Base-by-base conservation (phyloP, 225 moss, liverwort and hornwort species). In the Antitrichia curtipendula region DNA sequence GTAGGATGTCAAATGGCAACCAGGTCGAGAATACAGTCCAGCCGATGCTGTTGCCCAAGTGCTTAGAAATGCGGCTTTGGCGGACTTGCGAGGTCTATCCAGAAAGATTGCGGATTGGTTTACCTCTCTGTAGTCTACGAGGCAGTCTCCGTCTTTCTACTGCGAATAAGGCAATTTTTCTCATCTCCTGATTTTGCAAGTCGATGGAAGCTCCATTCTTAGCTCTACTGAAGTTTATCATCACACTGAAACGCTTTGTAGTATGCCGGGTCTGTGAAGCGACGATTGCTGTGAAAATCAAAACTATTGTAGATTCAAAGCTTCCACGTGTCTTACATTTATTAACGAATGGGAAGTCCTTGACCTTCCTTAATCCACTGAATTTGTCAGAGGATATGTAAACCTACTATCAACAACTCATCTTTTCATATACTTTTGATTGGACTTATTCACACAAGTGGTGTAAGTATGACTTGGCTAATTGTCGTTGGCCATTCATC, bases 21-120 rank as follows among this genome's bases (percentile, higher is more conserved):
- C 93, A 19, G 97, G 98, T 31, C 91, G 91, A 78, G 94, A 95
- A 54, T 98, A 97, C 66, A 85, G 92, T 62, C 97, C 97, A 19
- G 92, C 93, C 29, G 98, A 98, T 91, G 98, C 98, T 50, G 88
- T 98, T 24, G 97, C 89, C 56, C 98, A 98, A 86, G 94, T 94
- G 27, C 61, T 97, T 32, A 91, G 90, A 85, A 95, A 89, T 61
- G 90, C 91, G 53, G 89, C 95, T 59, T 82, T 97, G 73, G 92
- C 93, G 47, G 98, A 98, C 90, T 89, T 98, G 82, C 93, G 98
- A 86, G 93, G 89, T 45, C 87, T 97, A 31, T 95, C 94, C 45
- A 94, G 93, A 82, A 80, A 85, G 28, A 94, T 95, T 29, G 91
- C 89, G 63, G 96, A 97, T 82, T 98, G 95, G 93, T 95, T 98